These are phyloP conservation scores for Fonsecaea monophora DNA, from an alignment of 2,329 filamentous ascomycete genomes.

Conservation along the genomic window DNA sequence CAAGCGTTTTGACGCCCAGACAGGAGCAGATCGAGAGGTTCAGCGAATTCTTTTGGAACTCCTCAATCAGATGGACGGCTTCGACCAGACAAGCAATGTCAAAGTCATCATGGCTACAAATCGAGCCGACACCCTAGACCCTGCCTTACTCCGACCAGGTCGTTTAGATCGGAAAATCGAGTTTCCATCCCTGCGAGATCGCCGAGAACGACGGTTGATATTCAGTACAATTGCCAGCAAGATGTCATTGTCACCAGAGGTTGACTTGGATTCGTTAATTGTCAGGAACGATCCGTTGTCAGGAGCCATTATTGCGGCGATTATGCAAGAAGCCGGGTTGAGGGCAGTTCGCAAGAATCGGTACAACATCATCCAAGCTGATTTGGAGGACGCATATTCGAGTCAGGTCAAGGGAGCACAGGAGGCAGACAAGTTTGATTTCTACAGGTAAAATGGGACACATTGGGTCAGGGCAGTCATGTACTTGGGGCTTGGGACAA, in stretches of 20 bases:
- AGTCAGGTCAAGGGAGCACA: conserved; percentile 89
- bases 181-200: conserved; percentile 92
- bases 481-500: neutral
- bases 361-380: conserved; percentile 98
- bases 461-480: neutral
- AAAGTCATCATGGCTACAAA: conserved; percentile 99
- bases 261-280: conserved; percentile 94
- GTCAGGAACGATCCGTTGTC: conserved; percentile 95
- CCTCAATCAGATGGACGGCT: conserved; percentile 99
- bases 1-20: conserved; percentile 98
- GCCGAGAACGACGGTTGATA: conserved; percentile 92
- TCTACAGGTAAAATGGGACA: conserved; percentile 62
- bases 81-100: conserved; percentile 98
- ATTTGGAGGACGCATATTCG: conserved; percentile 96
- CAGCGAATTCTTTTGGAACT: conserved; percentile 97
- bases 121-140: conserved; percentile 94
- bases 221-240: conserved; percentile 96
- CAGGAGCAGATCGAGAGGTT: conserved; percentile 95
- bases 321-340: conserved; percentile 98
- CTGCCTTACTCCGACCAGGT: conserved; percentile 89
- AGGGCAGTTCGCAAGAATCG: conserved; percentile 95
- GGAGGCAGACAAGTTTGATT: conserved; percentile 78
- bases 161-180: conserved; percentile 98
- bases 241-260: conserved; percentile 96
- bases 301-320: conserved; percentile 94